phyloP scores from a whole-genome alignment of 768 basidiomycete species.

The Podaxis sp. region DNA sequence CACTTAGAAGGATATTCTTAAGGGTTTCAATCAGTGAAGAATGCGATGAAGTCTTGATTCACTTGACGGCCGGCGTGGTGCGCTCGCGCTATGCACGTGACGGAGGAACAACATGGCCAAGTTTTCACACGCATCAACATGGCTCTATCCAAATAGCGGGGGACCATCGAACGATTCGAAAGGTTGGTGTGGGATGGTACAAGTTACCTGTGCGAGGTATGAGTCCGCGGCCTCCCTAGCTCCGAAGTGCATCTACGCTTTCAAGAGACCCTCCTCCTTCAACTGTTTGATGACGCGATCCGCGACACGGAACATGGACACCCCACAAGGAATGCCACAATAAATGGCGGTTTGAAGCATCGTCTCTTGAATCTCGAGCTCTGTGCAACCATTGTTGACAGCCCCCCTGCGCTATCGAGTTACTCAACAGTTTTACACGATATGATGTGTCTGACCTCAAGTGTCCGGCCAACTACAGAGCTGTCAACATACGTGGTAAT shows the following conservation, averaged over 20 bases:
- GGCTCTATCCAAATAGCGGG: no score
- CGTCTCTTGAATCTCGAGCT: slow-evolving; percentile 44
- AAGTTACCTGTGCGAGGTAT: background rate
- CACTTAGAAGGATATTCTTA: no score
- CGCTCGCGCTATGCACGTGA: no score
- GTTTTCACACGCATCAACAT: no score
- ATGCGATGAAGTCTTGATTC: no score
- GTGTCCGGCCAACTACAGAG: slow-evolving; percentile 10
- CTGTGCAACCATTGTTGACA: slow-evolving; percentile 42
- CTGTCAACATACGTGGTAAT: background rate
- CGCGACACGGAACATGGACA: slow-evolving; percentile 40
- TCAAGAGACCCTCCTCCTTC: slow-evolving; percentile 33
- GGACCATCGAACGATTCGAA: no score
- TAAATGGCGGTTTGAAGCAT: slow-evolving; percentile 43
- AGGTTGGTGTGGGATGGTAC: no score
- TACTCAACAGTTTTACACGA: background rate
- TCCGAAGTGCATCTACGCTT: slow-evolving; percentile 13
- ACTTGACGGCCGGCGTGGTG: no score
- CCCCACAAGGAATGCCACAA: slow-evolving; percentile 43
- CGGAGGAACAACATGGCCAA: no score
- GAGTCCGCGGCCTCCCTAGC: background rate
- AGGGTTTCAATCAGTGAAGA: no score
- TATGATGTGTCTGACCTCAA: slow-evolving; percentile 3
- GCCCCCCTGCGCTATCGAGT: slow-evolving; percentile 33
- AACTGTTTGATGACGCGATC: slow-evolving; percentile 38